These are phyloP conservation scores for Blepharisma japonicum DNA, from an alignment of 73 alveolate genomes.

Conservation along the genomic window DNA sequence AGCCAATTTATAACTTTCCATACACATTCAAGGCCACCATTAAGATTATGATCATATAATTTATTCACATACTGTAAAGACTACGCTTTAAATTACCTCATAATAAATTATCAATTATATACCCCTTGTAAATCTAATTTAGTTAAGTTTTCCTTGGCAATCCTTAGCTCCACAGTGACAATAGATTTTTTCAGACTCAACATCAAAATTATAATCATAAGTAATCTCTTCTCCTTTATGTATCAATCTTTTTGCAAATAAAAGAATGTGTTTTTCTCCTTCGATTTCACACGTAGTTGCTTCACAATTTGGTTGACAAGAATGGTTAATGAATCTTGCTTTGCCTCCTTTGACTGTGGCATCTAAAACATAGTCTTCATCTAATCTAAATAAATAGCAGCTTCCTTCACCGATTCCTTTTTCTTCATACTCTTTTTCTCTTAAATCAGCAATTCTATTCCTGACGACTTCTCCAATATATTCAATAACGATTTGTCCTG, in stretches of 20 bases:
- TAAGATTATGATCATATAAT: too few species aligned
- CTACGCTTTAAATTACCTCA: too few species aligned
- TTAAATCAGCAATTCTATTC: conserved; percentile 83
- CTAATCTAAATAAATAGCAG: conserved; percentile 91
- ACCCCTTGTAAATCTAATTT: conserved; percentile 24
- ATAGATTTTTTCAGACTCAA: conserved; percentile 83
- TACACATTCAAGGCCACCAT: background rate
- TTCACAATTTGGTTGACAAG: conserved; percentile 90
- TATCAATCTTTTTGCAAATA: conserved; percentile 75
- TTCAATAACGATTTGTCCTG: conserved; percentile 90
- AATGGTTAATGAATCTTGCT: conserved; percentile 88
- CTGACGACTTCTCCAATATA: conserved; percentile 91
- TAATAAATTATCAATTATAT: too few species aligned
- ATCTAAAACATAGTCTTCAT: conserved; percentile 83
- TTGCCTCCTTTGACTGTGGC: conserved; percentile 90
- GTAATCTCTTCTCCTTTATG: conserved; percentile 91
- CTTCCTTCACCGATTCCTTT: conserved; percentile 81
- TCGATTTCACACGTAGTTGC: conserved; percentile 80
- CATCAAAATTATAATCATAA: conserved; percentile 87
- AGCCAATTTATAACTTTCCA: background rate
- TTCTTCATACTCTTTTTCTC: conserved; percentile 82
- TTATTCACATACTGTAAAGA: too few species aligned
- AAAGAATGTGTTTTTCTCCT: conserved; percentile 79
- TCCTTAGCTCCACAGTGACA: conserved; percentile 90
- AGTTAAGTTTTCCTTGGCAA: conserved; percentile 87